Conservation (phyloP, 331 rosid genomes). For the Malus hybrid region DNA sequence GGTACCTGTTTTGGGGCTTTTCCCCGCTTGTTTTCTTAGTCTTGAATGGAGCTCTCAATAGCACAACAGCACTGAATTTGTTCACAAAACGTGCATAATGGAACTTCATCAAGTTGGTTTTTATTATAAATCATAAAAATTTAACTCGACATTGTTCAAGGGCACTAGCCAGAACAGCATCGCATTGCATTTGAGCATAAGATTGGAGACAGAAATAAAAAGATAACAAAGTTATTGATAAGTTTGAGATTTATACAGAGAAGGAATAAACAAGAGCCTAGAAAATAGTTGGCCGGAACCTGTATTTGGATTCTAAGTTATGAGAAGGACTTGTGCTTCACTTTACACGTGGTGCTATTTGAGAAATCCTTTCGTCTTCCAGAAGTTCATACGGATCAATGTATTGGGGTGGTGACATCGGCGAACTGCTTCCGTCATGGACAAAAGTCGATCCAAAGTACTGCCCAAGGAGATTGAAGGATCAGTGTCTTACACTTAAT, state of each 20-base stretch:
- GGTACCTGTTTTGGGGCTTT: no score
- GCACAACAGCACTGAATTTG: no score
- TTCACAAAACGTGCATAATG: no score
- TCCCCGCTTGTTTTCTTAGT: no score
- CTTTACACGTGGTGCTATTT: conserved; percentile 64
- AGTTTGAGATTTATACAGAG: conserved; percentile 37
- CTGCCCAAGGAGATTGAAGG: conserved; percentile 35
- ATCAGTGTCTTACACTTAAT: background rate
- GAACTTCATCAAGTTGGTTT: background rate
- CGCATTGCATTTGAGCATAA: conserved; percentile 2
- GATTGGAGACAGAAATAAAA: conserved; percentile 16
- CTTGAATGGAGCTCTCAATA: no score
- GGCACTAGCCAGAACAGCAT: background rate
- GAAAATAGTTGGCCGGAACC: conserved; percentile 22
- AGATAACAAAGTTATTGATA: conserved; percentile 6
- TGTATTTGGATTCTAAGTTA: conserved; percentile 6
- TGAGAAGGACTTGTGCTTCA: conserved; percentile 22
- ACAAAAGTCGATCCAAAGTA: conserved; percentile 72
- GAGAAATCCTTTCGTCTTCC: conserved; percentile 87
- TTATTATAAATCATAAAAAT: background rate
- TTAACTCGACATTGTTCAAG: background rate
- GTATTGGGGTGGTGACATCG: conserved; percentile 68
- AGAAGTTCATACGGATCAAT: conserved; percentile 85
- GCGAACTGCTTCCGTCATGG: conserved; percentile 54
- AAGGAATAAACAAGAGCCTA: conserved; percentile 25